Base-by-base conservation (phyloP, 2,329 filamentous ascomycete species). In the Botrytis deweyae region DNA sequence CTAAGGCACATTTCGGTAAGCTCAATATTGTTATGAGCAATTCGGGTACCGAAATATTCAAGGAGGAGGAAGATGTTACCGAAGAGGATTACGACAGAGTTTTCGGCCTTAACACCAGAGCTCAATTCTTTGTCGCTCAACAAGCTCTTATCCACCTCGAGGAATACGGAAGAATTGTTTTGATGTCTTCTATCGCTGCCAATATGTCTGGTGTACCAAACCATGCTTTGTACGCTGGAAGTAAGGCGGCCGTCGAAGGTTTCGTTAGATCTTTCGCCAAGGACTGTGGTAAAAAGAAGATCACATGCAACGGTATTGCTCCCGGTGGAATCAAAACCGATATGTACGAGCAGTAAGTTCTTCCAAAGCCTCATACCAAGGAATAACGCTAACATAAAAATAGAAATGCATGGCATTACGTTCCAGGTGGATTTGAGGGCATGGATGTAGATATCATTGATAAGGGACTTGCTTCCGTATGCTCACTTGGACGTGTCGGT, bases 51-150 rank as follows among this genome's bases (percentile, higher is more conserved):
- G 79, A 79, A 61, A 75, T 75, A n/a, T 79, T 77, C 63, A 77
- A 77, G 55, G 52, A 72, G 3, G 77, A 78, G 29, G 78, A 80
- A 44, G 75, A 80, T 62, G 76, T 80, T 46, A 80, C 78, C 2
- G 75, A 77, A 42, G 79, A 76, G 20, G 78, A 80, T 64, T 79
- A 77, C 69, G 77, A 80, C 52, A 72, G 73, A 46, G 88, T 92
- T 83, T 88, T 92, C 77, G 84, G 86, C 40, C 85, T 92, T 72
- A 93, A 93, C 77, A 87, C 92, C 52, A 85, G 84, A 52, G 91
- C 90, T 12, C 86, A 93, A 83, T 93, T 93, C 86, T 93, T 94
- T 82, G 91, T 94, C 70, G 92, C 91, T 33, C 91, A 93, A 84
- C 89, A 92, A 74, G 92, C 89, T 10, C 91, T 92, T 83, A 91